These are phyloP conservation scores for Pharus latifolius DNA, from an alignment of 176 grass and related monocot genomes.

Conservation along the genomic window DNA sequence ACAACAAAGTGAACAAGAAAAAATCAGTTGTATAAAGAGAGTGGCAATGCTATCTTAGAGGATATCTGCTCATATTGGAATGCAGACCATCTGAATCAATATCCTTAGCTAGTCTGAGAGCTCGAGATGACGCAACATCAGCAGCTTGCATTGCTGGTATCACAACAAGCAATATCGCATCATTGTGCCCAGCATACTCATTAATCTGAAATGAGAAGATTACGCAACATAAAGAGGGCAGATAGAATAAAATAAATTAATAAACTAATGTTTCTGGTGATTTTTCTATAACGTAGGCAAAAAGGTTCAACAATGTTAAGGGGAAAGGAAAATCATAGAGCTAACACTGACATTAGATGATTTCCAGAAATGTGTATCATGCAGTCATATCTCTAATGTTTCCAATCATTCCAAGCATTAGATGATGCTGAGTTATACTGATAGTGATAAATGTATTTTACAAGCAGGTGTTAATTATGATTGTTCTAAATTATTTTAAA, in stretches of 20 bases:
- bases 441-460: neutral
- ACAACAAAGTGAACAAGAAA: constrained; percentile 23
- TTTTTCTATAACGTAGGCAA: neutral
- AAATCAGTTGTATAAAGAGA: neutral
- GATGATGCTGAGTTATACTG: neutral
- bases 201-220: constrained; percentile 61
- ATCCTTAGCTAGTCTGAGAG: constrained; percentile 84
- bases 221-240: neutral
- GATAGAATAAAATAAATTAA: neutral
- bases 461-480: neutral
- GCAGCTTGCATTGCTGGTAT: constrained; percentile 89
- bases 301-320: neutral
- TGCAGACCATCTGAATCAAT: constrained; percentile 84
- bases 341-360: neutral
- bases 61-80: neutral
- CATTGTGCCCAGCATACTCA: constrained; percentile 82
- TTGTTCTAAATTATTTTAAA: neutral
- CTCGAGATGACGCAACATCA: constrained; percentile 84
- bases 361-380: neutral
- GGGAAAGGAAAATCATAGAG: neutral
- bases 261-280: neutral
- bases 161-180: constrained; percentile 88
- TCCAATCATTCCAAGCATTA: neutral
- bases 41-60: neutral
- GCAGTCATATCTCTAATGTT: neutral